Evolutionary conservation across 306 rosid genomes (phyloP).

Genomic region (cucumber (Cucumis sativus)): DNA sequence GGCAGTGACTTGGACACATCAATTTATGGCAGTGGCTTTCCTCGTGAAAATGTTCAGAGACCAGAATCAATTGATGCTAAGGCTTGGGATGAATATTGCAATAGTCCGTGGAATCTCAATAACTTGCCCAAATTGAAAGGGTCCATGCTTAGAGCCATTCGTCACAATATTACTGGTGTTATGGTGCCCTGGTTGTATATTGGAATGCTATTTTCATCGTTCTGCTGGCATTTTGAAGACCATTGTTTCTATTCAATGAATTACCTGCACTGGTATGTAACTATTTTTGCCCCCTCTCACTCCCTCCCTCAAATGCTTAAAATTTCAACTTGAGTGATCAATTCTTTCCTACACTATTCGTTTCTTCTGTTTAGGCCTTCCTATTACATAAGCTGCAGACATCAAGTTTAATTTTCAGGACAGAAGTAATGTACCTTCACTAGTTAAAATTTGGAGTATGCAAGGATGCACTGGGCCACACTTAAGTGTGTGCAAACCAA

Average conservation of each 20-base stretch:
- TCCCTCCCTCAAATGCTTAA: background rate
- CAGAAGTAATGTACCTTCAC: background rate
- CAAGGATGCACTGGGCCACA: background rate
- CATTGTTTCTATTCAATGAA: conserved; percentile 97
- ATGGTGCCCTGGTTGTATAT: conserved; percentile 99
- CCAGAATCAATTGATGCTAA: conserved; percentile 51
- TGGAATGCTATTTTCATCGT: conserved; percentile 95
- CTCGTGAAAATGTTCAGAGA: conserved; percentile 47
- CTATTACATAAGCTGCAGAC: background rate
- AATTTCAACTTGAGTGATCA: background rate
- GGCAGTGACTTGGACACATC: conserved; percentile 97
- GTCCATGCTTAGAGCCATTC: conserved; percentile 76
- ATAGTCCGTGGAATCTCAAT: conserved; percentile 91
- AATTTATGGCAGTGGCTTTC: conserved; percentile 83
- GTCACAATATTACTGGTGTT: conserved; percentile 91
- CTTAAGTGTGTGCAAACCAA: background rate
- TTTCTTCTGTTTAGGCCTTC: background rate
- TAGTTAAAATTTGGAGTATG: background rate
- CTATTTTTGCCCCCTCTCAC: conserved; percentile 1
- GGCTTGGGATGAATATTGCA: conserved; percentile 72
- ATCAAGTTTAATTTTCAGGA: background rate
- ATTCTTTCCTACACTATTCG: background rate
- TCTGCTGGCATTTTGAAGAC: conserved; percentile 99
- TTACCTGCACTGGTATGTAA: conserved; percentile 85
- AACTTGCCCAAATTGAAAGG: conserved; percentile 92